phyloP scores from a whole-genome alignment of 495 filamentous ascomycete genomes.

The Neurospora africana region DNA sequence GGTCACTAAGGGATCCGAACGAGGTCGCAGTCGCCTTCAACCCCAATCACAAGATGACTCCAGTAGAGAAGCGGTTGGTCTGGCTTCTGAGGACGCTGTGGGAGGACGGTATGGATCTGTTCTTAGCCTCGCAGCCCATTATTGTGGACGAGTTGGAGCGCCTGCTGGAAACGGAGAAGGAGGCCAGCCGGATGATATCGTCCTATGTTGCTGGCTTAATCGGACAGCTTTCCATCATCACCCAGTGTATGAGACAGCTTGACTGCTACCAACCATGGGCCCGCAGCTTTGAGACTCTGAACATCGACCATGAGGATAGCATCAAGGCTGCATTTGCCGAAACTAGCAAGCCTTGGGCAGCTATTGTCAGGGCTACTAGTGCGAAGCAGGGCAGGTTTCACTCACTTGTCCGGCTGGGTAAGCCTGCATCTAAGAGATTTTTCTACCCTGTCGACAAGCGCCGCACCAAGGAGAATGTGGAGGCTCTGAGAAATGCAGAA shows the following conservation, averaged over 20 bases:
- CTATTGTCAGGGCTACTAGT: constrained; percentile 8
- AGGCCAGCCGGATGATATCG: constrained; percentile 29
- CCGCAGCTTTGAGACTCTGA: constrained; percentile 20
- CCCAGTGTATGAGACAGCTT: constrained; percentile 31
- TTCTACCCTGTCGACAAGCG: constrained; percentile 41
- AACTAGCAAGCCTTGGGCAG: constrained; percentile 3
- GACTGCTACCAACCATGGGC: constrained; percentile 40
- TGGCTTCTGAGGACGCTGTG: constrained; percentile 24
- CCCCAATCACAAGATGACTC: constrained; percentile 6
- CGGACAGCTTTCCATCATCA: constrained; percentile 34
- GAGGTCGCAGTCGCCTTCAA: neutral
- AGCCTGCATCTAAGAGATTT: constrained; percentile 25
- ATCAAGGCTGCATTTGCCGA: constrained; percentile 13
- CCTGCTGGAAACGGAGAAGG: constrained; percentile 26
- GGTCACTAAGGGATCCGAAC: neutral
- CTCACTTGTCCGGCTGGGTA: constrained; percentile 14
- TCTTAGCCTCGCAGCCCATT: constrained; percentile 18
- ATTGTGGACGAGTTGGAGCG: constrained; percentile 37
- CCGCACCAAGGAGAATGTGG: constrained; percentile 31
- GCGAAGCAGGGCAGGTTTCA: neutral
- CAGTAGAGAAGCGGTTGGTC: constrained; percentile 15
- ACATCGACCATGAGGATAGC: constrained; percentile 10
- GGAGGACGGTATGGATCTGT: constrained; percentile 16
- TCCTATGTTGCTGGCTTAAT: constrained; percentile 22
- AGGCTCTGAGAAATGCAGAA: constrained; percentile 30